Percentiles rank a stretch among this genome's conserved stretches.
phyloP scores from a whole-genome alignment of 306 rosid species.

The Vigna radiata region DNA sequence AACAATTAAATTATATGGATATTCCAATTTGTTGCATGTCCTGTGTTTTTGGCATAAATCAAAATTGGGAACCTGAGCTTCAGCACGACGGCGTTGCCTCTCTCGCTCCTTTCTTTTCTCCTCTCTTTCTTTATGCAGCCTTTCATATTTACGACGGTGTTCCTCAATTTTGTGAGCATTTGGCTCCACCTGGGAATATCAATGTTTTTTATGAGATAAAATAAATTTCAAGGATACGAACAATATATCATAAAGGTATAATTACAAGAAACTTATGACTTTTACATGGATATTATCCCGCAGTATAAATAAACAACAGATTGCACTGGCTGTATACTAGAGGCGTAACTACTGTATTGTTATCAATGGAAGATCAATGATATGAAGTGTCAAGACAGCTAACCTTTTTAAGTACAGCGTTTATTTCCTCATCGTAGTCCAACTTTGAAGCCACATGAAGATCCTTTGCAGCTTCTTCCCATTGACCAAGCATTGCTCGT shows the following conservation, averaged over 20 bases:
- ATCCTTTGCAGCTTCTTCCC: slow-evolving; percentile 94
- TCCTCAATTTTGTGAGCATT: slow-evolving; percentile 91
- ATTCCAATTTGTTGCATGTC: neutral
- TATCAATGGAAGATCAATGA: neutral
- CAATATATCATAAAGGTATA: neutral
- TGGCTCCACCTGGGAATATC: slow-evolving; percentile 74
- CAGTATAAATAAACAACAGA: slow-evolving; percentile 2
- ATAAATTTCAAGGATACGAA: slow-evolving; percentile 2
- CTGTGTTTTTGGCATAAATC: neutral
- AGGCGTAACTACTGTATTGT: neutral
- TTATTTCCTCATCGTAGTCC: slow-evolving; percentile 88
- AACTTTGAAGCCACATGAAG: slow-evolving; percentile 86
- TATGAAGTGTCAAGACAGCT: slow-evolving; percentile 29
- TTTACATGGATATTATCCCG: slow-evolving; percentile 24
- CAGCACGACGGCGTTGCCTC: slow-evolving; percentile 81
- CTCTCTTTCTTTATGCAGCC: slow-evolving; percentile 83
- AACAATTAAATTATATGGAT: slow-evolving; percentile 35
- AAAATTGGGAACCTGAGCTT: slow-evolving; percentile 72
- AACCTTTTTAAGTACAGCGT: slow-evolving; percentile 86
- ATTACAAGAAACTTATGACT: slow-evolving; percentile 8
- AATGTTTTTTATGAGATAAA: slow-evolving; percentile 41
- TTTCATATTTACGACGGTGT: slow-evolving; percentile 90
- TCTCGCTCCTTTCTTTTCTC: slow-evolving; percentile 67
- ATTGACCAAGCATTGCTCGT: slow-evolving; percentile 78
- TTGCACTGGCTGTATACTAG: slow-evolving; percentile 1